Conservation (phyloP, 768 basidiomycete species). For the Clavaria fumosa region DNA sequence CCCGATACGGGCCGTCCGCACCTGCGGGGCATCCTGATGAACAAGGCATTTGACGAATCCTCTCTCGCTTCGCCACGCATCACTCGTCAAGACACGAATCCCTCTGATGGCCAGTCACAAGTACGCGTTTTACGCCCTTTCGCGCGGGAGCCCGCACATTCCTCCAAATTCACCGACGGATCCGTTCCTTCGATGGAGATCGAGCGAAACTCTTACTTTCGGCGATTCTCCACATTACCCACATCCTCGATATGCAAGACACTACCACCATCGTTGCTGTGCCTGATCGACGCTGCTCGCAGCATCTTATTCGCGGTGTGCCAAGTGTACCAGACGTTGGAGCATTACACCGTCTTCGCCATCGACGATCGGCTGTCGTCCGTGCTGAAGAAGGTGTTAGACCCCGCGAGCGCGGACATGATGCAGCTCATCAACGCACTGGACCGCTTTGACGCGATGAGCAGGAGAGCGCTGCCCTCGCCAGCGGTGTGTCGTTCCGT, state of each 20-base stretch:
- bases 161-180: slow-evolving; percentile 24
- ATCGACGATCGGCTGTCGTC: slow-evolving; percentile 72
- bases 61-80: slow-evolving; percentile 26
- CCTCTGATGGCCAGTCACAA: slow-evolving; percentile 18
- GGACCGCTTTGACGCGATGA: slow-evolving; percentile 79
- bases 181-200: slow-evolving; percentile 48
- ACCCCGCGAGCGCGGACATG: slow-evolving; percentile 73
- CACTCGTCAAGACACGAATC: slow-evolving; percentile 33
- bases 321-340: slow-evolving; percentile 79
- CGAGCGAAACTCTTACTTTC: slow-evolving; percentile 88
- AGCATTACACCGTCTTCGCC: slow-evolving; percentile 74
- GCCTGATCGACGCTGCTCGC: slow-evolving; percentile 75
- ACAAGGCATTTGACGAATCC: slow-evolving; percentile 16
- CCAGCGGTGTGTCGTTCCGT: slow-evolving; percentile 60
- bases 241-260: slow-evolving; percentile 41
- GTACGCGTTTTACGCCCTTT: slow-evolving; percentile 13
- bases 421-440: slow-evolving; percentile 72
- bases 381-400: slow-evolving; percentile 70
- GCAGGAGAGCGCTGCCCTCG: slow-evolving; percentile 52
- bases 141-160: slow-evolving; percentile 16
- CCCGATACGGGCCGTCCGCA: slow-evolving; percentile 9
- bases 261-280: slow-evolving; percentile 53
- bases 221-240: slow-evolving; percentile 70
- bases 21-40: slow-evolving; percentile 1
- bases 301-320: slow-evolving; percentile 85